Evolutionary conservation across 2,329 filamentous ascomycete species (phyloP), one percentile per base, ranked within the genome.

Genomic region (Pseudogymnoascus destructans): DNA sequence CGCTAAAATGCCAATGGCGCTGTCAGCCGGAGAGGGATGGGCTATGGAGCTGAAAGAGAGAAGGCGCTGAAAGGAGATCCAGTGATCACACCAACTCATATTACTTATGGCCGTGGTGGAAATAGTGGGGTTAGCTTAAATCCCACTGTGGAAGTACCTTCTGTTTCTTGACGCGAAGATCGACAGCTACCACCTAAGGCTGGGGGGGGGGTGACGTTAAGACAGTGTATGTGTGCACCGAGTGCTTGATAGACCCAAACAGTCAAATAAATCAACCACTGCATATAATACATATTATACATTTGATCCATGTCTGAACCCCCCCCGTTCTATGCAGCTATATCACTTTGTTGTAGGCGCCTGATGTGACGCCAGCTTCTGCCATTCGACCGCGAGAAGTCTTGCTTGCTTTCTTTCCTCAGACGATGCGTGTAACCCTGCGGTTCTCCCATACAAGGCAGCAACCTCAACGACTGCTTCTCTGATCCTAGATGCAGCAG

Each of bases 401-500:
- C 25, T 52, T 17, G 46, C 25, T 52, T 52, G 46, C 7, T 8
- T 15, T 52, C 46, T n/a, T 19, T 52, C 25, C 23, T 30, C 46
- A 11, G 46, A 30, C 25, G 46, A 52, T 15, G n/a, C 25, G 5
- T 52, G n/a, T 15, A 30, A 30, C 10, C 19, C 15, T 30, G 46
- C 46, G 9, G 25, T 19, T 25, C 46, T 52, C 2, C 10, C 19
- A 8, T 52, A 52, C 46, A 52, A 13, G 8, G 46, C 46, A 52
- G 46, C n/a, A 52, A 52, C n/a, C 15, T 52, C 46, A 13, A 30
- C 25, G 30, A 30, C 25, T n/a, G 68, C 68, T 33, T 67, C 66
- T 1, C 58, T 9, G 17, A 70, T 61, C 1, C 68, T 67, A 0
- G 66, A 64, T 1, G 61, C 60, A 8, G 68, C 67, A 17, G 68